These are phyloP conservation scores for Talaromyces marneffei DNA, from an alignment of 2,329 filamentous ascomycete genomes.

Conservation along the genomic window DNA sequence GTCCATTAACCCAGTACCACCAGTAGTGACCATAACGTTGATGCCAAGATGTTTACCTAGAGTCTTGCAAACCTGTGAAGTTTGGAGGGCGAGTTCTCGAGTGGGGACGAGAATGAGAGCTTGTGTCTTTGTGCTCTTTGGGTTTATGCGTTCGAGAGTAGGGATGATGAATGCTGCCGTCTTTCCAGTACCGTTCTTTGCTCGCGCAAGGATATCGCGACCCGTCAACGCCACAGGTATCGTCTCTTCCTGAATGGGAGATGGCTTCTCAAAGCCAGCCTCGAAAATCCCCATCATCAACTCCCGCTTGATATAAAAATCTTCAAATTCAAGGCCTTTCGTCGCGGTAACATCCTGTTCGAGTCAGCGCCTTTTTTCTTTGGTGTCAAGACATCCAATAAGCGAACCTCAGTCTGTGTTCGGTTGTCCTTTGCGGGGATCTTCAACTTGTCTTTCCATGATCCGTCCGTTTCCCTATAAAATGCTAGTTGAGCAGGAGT, in stretches of 20 bases:
- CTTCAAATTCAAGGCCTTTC: conserved; percentile 95
- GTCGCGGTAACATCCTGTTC: conserved; percentile 91
- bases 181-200: conserved; percentile 98
- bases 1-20: conserved; percentile 88
- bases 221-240: conserved; percentile 95
- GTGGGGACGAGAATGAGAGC: conserved; percentile 94
- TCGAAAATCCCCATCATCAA: conserved; percentile 99
- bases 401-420: conserved; percentile 45
- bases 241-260: conserved; percentile 97
- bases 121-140: conserved; percentile 93
- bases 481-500: conserved; percentile 14
- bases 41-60: conserved; percentile 94
- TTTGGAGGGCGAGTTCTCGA: conserved; percentile 93
- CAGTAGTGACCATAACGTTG: conserved; percentile 99
- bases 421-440: conserved; percentile 44
- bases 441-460: conserved; percentile 44
- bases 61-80: conserved; percentile 98
- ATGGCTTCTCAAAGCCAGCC: conserved; percentile 97
- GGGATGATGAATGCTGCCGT: conserved; percentile 97
- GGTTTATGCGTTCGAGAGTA: conserved; percentile 89
- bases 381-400: background rate
- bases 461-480: conserved; percentile 36
- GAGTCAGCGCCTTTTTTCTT: background rate
- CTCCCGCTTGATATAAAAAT: conserved; percentile 91
- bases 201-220: conserved; percentile 88